These are phyloP conservation scores for Coprinellus aureogranulatus DNA, from an alignment of 768 basidiomycete species.

Conservation along the genomic window DNA sequence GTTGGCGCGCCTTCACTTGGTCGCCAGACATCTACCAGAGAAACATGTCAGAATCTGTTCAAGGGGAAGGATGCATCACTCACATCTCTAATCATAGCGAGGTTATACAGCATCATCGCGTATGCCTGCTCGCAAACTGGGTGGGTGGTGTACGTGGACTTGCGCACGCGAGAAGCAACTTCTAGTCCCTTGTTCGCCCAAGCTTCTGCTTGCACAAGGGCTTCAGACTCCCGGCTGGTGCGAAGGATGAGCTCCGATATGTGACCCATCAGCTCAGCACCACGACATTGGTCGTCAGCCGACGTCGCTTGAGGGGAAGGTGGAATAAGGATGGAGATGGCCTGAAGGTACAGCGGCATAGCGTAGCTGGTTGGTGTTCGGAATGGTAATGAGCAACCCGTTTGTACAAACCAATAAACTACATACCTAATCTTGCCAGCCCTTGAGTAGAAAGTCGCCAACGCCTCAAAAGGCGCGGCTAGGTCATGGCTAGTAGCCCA, in stretches of 20 bases:
- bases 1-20: slow-evolving; percentile 28
- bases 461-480: slow-evolving; percentile 65
- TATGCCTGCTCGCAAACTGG: slow-evolving; percentile 53
- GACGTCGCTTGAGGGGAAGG: slow-evolving; percentile 33
- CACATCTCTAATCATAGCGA: slow-evolving; percentile 55
- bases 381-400: slow-evolving; percentile 2
- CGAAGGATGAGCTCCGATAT: slow-evolving; percentile 45
- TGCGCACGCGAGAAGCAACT: slow-evolving; percentile 27
- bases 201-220: slow-evolving; percentile 49
- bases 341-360: slow-evolving; percentile 62
- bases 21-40: slow-evolving; percentile 45
- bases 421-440: slow-evolving; percentile 57
- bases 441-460: slow-evolving; percentile 60
- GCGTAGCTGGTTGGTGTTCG: slow-evolving; percentile 67
- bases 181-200: slow-evolving; percentile 54
- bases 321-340: slow-evolving; percentile 59
- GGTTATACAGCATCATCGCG: slow-evolving; percentile 59
- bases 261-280: slow-evolving; percentile 46
- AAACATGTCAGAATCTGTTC: no score
- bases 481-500: slow-evolving; percentile 63
- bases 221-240: slow-evolving; percentile 27
- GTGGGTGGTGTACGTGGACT: slow-evolving; percentile 19
- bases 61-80: no score
- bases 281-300: slow-evolving; percentile 58
- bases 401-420: neutral